Base-by-base conservation (phyloP, 495 filamentous ascomycete species). In the Terfezia boudieri region DNA sequence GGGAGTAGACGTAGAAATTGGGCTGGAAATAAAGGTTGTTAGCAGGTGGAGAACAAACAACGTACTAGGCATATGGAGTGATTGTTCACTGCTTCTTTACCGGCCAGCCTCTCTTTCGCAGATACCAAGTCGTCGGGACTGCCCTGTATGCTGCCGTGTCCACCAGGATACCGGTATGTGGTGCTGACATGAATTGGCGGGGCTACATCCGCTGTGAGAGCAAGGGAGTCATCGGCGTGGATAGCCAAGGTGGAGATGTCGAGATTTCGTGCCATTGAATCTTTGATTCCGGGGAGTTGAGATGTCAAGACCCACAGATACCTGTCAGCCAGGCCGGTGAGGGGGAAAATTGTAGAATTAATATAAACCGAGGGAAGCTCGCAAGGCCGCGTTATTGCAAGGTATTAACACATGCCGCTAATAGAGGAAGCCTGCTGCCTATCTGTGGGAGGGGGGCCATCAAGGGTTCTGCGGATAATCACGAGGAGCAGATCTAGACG, bases 121-220 rank as follows among this genome's bases (percentile, higher is more conserved):
- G 48, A 37, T 11, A 17, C n/a, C 22, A 36, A 3, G 10, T 49
- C 23, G 7, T 54, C 50, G 11, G n/a, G 23, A 12, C 23, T 10
- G 1, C 51, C 22, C 36, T 56, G 16, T 11, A 92, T 72, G 2
- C 76, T 60, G 8, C 78, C 70, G 1, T 85, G 85, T 63, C 89
- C 71, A 11, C 69, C 61, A 32, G 76, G 69, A 64, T 94, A 96
- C 55, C 86, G 79, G 68, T 83, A 94, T 14, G 84, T 94, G 12
- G 88, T 92, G 49, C 85, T 81, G 59, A 89, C 74, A 66, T 94
- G 88, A 59, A 95, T 72, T 1, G 86, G 74, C 53, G 88, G 86
- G 37, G 87, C 83, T 46, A 95, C 83, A 63, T 87, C 84, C 46
- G 75, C 70, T 60, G 76, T 75, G 49, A 70, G 67, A 69, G 83